Evolutionary conservation across 371 early-diverging fungal species (phyloP), one percentile per base, ranked within the genome.

Genomic region (Apophysomyces sp.): DNA sequence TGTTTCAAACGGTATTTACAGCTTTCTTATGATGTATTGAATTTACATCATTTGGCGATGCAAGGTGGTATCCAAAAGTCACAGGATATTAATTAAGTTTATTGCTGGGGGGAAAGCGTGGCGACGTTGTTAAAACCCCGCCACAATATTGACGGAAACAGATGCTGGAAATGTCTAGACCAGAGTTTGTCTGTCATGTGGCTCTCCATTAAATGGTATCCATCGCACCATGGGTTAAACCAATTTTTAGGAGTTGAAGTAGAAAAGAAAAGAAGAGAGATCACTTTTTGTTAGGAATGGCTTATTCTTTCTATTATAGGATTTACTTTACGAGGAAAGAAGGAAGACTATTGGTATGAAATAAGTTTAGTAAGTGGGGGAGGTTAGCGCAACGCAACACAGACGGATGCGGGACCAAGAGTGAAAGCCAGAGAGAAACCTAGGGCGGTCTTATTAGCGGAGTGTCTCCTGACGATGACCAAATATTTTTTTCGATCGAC

Each of bases 401-500:
- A 34, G 34, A 34, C 34, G 34, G 34, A 4, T 34, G 34, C 34
- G 34, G 34, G 34, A 13, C 8, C 34, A 8, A 34, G 13, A 13
- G 34, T 13, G 34, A 34, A n/a, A n/a, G n/a, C 34, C 8, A 34
- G 13, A 34, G 34, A 34, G 8, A 11, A 34, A 8, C 34, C 34
- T 11, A 34, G 15, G n/a, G 6, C 18, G 41, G 16, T 11, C 21
- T 44, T 21, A 7, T 18, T 44, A 21, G 49, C 49, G 49, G 49
- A 44, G 49, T 44, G 18, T 21, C 49, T 21, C 18, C 41, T 41
- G n/a, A 13, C n/a, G n/a, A n/a, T 15, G 18, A 41, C 41, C 1
- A 41, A n/a, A 41, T 41, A 6, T 41, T 41, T 41, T 41, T 41
- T 44, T 44, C 18, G 49, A 44, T 44, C 49, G 49, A 44, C 49